These are phyloP conservation scores for Panaeolus cyanescens DNA, from an alignment of 768 basidiomycete species.

Conservation along the genomic window DNA sequence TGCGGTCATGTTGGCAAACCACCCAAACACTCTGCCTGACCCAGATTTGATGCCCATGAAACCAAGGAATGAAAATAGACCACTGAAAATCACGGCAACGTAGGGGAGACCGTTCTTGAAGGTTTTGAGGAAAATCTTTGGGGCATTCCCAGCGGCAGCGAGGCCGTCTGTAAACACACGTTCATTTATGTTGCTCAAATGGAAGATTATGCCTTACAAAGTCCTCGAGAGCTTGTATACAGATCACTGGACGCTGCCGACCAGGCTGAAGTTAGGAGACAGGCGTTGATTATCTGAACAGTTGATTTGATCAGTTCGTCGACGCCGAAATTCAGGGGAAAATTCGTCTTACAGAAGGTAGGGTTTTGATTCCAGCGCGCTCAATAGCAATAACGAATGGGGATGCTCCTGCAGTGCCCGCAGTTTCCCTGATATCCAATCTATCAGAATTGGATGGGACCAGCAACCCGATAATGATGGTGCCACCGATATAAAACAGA, in stretches of 20 bases:
- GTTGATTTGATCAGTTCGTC: constrained; percentile 4
- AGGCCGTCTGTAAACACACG: constrained; percentile 62
- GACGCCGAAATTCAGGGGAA: neutral
- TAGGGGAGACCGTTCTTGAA: constrained; percentile 77
- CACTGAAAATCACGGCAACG: constrained; percentile 67
- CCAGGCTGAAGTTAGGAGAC: constrained; percentile 87
- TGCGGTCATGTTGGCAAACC: constrained; percentile 81
- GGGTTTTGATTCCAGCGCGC: constrained; percentile 80
- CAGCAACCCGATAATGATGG: constrained; percentile 79
- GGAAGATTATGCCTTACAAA: constrained; percentile 56
- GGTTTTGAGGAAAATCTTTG: constrained; percentile 72
- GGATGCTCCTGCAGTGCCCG: constrained; percentile 69
- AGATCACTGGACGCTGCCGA: constrained; percentile 90
- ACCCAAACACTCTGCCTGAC: constrained; percentile 74
- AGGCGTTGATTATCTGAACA: constrained; percentile 73
- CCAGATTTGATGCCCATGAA: constrained; percentile 77
- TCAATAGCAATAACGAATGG: constrained; percentile 92
- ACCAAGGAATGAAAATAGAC: constrained; percentile 68
- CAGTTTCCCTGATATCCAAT: constrained; percentile 52
- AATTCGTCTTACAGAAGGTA: constrained; percentile 66
- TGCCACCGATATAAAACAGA: constrained; percentile 74
- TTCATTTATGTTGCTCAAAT: neutral
- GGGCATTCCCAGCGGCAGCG: constrained; percentile 79
- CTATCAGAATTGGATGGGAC: constrained; percentile 68
- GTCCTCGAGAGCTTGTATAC: constrained; percentile 84